Percentiles rank a stretch among this genome's conserved stretches.
Evolutionary conservation across 768 basidiomycete species (phyloP).

Genomic region (Kwoniella botswanensis): DNA sequence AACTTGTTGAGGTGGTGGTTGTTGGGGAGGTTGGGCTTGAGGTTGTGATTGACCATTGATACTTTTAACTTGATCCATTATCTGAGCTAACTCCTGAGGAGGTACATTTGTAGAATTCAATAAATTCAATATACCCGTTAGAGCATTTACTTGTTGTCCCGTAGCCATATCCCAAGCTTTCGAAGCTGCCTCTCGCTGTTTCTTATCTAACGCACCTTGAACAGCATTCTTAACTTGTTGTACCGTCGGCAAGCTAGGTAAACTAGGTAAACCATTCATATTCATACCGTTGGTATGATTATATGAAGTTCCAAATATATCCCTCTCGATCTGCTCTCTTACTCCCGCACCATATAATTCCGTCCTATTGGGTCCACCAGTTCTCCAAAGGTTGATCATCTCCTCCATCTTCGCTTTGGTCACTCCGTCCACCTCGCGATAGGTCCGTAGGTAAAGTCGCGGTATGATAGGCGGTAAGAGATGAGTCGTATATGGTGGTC

Average conservation of each 20-base stretch:
- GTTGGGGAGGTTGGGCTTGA: conserved; percentile 9
- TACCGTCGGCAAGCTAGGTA: conserved; percentile 64
- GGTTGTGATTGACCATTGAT: conserved; percentile 22
- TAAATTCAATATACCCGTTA: conserved; percentile 62
- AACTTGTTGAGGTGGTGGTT: background rate
- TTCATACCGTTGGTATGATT: background rate
- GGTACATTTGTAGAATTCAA: conserved; percentile 66
- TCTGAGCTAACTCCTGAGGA: conserved; percentile 55
- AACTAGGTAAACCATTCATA: background rate
- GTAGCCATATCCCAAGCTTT: conserved; percentile 75
- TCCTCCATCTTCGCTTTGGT: conserved; percentile 97
- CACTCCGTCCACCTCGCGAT: conserved; percentile 78
- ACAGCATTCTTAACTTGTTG: conserved; percentile 81
- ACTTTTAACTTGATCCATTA: conserved; percentile 55
- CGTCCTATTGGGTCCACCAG: conserved; percentile 75
- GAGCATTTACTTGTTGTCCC: conserved; percentile 73
- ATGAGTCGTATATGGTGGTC: conserved; percentile 80
- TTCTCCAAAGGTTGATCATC: conserved; percentile 94
- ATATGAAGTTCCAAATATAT: conserved; percentile 55
- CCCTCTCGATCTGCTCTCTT: conserved; percentile 77
- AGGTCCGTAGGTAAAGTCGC: conserved; percentile 82
- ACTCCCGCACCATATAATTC: conserved; percentile 83
- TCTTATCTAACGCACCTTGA: conserved; percentile 78
- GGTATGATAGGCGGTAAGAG: conserved; percentile 82
- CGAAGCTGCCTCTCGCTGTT: conserved; percentile 72